Percentiles rank a stretch among this genome's conserved stretches.
Evolutionary conservation across 1,139 yeast genomes (phyloP).

Genomic region (Magnusiomyces tetraspermus): DNA sequence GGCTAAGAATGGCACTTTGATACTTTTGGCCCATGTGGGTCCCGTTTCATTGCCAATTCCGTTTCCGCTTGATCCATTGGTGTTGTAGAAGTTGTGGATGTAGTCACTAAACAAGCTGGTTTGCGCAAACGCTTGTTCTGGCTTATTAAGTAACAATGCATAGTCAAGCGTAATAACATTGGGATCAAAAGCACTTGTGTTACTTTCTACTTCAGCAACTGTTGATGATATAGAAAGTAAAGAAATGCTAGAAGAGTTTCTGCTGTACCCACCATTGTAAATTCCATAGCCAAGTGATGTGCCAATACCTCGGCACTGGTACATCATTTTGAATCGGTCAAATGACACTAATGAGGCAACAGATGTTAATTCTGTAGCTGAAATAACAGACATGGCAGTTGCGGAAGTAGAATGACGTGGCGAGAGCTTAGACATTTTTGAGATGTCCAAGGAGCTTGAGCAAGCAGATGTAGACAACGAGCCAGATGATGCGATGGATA

Average conservation of each 20-base stretch:
- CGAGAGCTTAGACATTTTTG: neutral
- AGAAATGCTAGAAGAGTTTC: neutral
- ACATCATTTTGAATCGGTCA: neutral
- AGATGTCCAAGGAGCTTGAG: neutral
- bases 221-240: neutral
- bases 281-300: neutral
- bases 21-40: conserved; percentile 27
- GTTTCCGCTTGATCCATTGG: neutral
- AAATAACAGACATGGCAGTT: neutral
- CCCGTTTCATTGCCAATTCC: neutral
- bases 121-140: conserved; percentile 31
- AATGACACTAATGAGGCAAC: neutral
- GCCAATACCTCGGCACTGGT: neutral
- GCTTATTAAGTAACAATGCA: conserved; percentile 25
- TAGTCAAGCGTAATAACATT: conserved; percentile 31
- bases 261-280: neutral
- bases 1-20: conserved; percentile 35
- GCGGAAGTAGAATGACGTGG: neutral
- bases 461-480: too few relatives aligned
- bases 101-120: conserved; percentile 34
- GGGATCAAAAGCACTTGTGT: conserved; percentile 28
- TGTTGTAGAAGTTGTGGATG: conserved; percentile 22
- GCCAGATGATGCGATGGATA: too few relatives aligned
- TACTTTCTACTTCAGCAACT: neutral
- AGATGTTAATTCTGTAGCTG: too few relatives aligned